phyloP scores from a whole-genome alignment of 2,329 filamentous ascomycete genomes.

The Calonectria ilicicola region DNA sequence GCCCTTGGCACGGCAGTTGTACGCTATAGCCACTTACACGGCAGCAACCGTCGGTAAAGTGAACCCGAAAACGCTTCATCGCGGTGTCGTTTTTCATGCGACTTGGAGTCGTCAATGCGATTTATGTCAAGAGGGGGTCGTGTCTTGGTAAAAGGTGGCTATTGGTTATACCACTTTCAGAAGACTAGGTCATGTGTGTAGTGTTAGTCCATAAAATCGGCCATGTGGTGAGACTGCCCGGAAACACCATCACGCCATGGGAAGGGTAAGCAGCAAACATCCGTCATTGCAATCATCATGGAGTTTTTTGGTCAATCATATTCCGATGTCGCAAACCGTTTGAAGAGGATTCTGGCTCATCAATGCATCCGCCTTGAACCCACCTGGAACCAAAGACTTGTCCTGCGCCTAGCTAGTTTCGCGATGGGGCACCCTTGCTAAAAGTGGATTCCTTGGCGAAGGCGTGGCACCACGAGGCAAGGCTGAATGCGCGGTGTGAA shows the following conservation, averaged over 20 bases:
- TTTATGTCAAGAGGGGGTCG: background rate
- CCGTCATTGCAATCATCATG: background rate
- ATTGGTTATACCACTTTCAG: background rate
- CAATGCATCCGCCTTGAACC: background rate
- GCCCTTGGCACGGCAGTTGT: constrained; percentile 8
- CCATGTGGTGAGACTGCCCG: background rate
- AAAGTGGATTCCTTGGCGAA: constrained; percentile 18
- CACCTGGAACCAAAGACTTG: background rate
- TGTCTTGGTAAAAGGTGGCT: background rate
- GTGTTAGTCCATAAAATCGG: background rate
- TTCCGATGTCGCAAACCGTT: background rate
- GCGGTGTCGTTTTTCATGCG: background rate
- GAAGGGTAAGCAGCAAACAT: background rate
- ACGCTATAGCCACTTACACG: background rate
- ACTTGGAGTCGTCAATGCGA: background rate
- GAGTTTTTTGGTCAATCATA: background rate
- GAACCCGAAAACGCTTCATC: background rate
- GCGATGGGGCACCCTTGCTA: background rate
- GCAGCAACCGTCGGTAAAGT: background rate
- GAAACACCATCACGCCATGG: background rate
- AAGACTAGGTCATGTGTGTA: constrained; percentile 20
- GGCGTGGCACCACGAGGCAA: constrained; percentile 14
- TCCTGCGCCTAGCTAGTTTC: background rate
- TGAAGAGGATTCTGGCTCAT: background rate
- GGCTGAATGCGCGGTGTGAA: constrained; percentile 9